These are phyloP conservation scores for Emergomyces orientalis DNA, from an alignment of 2,329 filamentous ascomycete genomes.

Conservation along the genomic window DNA sequence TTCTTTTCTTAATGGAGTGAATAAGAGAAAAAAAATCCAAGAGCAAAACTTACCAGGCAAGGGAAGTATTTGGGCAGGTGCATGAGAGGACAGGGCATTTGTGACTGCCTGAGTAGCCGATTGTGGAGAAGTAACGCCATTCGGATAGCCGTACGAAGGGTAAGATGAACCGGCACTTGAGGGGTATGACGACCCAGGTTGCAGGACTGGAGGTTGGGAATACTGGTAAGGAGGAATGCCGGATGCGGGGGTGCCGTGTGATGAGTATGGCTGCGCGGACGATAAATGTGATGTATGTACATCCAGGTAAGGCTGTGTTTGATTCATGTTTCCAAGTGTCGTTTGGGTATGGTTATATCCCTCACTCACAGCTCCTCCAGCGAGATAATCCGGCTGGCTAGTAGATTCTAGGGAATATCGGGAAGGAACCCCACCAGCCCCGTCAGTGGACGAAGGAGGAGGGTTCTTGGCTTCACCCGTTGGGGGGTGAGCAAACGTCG, in stretches of 20 bases:
- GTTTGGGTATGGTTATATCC: slow-evolving; percentile 35
- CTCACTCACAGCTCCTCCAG: slow-evolving; percentile 30
- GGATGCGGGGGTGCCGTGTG: slow-evolving; percentile 66
- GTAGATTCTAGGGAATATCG: slow-evolving; percentile 29
- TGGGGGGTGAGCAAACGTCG: slow-evolving; percentile 45
- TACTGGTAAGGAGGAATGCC: slow-evolving; percentile 68
- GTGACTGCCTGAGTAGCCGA: slow-evolving; percentile 58
- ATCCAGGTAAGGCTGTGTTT: slow-evolving; percentile 73
- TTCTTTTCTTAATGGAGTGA: not conserved
- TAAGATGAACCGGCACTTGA: slow-evolving; percentile 47
- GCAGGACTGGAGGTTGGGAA: slow-evolving; percentile 62
- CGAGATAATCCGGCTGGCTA: slow-evolving; percentile 27
- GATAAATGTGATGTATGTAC: slow-evolving; percentile 70
- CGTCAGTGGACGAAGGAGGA: slow-evolving; percentile 48
- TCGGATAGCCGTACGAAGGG: slow-evolving; percentile 63
- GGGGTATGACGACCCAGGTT: slow-evolving; percentile 63
- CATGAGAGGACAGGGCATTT: slow-evolving; percentile 56
- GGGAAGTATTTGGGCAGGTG: slow-evolving; percentile 63
- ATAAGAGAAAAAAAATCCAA: not conserved
- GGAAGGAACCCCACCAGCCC: slow-evolving; percentile 40
- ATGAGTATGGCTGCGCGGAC: slow-evolving; percentile 62
- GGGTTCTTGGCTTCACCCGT: slow-evolving; percentile 55
- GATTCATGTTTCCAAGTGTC: slow-evolving; percentile 61
- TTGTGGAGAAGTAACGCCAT: slow-evolving; percentile 72
- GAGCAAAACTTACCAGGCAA: slow-evolving; percentile 40